A percentile compares a stretch with the other conserved stretches of the same genome.
These are phyloP conservation scores for Trichosporon inkin DNA, from an alignment of 1,284 basidiomycete species.

Conservation along the genomic window DNA sequence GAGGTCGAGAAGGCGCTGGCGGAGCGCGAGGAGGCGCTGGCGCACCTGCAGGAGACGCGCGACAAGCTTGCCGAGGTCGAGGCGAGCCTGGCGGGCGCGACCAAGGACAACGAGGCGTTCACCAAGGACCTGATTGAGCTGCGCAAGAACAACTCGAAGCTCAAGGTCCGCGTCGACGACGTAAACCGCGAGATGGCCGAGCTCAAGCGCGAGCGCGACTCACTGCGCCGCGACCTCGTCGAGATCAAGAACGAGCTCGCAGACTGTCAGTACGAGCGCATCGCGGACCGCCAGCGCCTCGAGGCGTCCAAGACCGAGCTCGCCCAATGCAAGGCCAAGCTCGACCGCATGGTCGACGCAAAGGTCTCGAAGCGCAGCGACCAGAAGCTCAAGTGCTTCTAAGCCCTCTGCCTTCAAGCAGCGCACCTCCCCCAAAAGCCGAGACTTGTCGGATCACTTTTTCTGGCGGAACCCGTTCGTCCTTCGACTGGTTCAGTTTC, in stretches of 20 bases:
- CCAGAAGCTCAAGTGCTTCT: slow-evolving; percentile 40
- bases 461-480: slow-evolving; percentile 8
- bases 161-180: slow-evolving; percentile 37
- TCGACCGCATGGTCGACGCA: slow-evolving; percentile 42
- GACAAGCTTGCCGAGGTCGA: slow-evolving; percentile 18
- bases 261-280: slow-evolving; percentile 35
- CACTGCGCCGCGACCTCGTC: slow-evolving; percentile 23
- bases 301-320: slow-evolving; percentile 39
- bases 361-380: slow-evolving; percentile 41
- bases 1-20: slow-evolving; percentile 21
- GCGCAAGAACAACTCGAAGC: slow-evolving; percentile 34
- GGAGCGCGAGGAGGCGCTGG: slow-evolving; percentile 21
- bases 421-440: neutral
- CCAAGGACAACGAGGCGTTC: slow-evolving; percentile 23
- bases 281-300: slow-evolving; percentile 37
- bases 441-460: neutral
- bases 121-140: slow-evolving; percentile 28
- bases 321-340: slow-evolving; percentile 34
- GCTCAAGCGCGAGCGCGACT: slow-evolving; percentile 37
- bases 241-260: slow-evolving; percentile 28
- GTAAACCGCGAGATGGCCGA: slow-evolving; percentile 27
- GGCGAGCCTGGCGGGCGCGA: slow-evolving; percentile 16
- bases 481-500: neutral
- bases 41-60: slow-evolving; percentile 13
- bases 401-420: slow-evolving; percentile 3